A percentile compares a stretch with the other conserved stretches of the same genome.
Conservation (phyloP, 1,139 yeast genomes). For the Pneumocystis jirovecii region DNA sequence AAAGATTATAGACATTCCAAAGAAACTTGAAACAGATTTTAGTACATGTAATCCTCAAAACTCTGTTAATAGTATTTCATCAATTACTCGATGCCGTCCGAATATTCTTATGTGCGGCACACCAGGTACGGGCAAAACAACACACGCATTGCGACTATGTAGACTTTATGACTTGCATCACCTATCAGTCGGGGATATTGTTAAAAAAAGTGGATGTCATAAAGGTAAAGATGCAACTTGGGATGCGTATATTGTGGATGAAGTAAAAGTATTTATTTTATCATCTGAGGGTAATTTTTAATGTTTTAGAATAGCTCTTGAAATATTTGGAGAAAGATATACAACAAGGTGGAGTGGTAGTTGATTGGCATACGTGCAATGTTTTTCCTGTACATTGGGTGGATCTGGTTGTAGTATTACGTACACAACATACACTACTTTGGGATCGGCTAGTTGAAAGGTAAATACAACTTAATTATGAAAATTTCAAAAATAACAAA, state of each 20-base stretch:
- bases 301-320: conserved; percentile 28
- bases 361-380: conserved; percentile 98
- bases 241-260: conserved; percentile 82
- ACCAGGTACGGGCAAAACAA: conserved; percentile 93
- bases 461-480: not conserved
- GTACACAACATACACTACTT: conserved; percentile 57
- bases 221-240: conserved; percentile 76
- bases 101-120: conserved; percentile 90
- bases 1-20: not conserved
- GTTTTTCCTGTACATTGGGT: conserved; percentile 84
- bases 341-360: conserved; percentile 66
- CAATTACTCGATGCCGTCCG: conserved; percentile 36
- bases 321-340: conserved; percentile 62
- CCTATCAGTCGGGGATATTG: conserved; percentile 64
- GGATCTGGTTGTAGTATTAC: conserved; percentile 77
- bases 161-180: conserved; percentile 33
- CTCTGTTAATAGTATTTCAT: too few species aligned
- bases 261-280: conserved; percentile 37
- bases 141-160: conserved; percentile 54
- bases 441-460: conserved; percentile 56
- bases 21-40: not conserved
- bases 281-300: not conserved
- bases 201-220: conserved; percentile 59
- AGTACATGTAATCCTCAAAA: too few species aligned
- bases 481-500: not conserved